phyloP scores from a whole-genome alignment of 2,329 filamentous ascomycete genomes.

The Penicillium frequentans region DNA sequence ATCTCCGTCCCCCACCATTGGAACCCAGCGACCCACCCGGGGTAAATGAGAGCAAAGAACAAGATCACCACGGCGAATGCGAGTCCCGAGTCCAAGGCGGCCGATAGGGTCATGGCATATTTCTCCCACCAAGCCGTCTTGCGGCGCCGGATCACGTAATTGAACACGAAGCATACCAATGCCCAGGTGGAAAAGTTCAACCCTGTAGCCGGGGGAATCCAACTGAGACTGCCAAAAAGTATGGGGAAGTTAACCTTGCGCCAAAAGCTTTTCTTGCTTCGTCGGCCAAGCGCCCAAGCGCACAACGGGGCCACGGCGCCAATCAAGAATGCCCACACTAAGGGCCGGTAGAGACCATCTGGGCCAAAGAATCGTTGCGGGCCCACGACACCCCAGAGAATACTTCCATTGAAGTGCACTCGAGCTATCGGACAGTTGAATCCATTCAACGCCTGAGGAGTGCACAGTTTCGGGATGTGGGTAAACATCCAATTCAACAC shows the following conservation, averaged over 20 bases:
- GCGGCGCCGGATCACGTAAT: slow-evolving; percentile 69
- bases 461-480: slow-evolving; percentile 76
- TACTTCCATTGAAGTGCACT: slow-evolving; percentile 87
- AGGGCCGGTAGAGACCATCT: slow-evolving; percentile 69
- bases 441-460: slow-evolving; percentile 74
- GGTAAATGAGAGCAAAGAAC: slow-evolving; percentile 85
- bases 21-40: slow-evolving; percentile 70
- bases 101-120: slow-evolving; percentile 86
- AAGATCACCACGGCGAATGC: slow-evolving; percentile 80
- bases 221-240: slow-evolving; percentile 76
- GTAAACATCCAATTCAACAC: slow-evolving; percentile 89
- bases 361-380: slow-evolving; percentile 79
- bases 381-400: slow-evolving; percentile 86
- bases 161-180: slow-evolving; percentile 80
- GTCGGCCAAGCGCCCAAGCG: slow-evolving; percentile 68
- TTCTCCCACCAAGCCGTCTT: slow-evolving; percentile 84
- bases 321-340: slow-evolving; percentile 80
- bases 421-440: slow-evolving; percentile 85
- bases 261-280: slow-evolving; percentile 60
- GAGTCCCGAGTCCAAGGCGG: slow-evolving; percentile 77
- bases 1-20: slow-evolving; percentile 88
- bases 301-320: slow-evolving; percentile 73
- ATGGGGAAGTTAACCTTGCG: slow-evolving; percentile 80
- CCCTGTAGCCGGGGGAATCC: slow-evolving; percentile 82
- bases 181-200: slow-evolving; percentile 89